Evolutionary conservation across 106 monocot genomes (phyloP).

Genomic region (Dioscorea alata): DNA sequence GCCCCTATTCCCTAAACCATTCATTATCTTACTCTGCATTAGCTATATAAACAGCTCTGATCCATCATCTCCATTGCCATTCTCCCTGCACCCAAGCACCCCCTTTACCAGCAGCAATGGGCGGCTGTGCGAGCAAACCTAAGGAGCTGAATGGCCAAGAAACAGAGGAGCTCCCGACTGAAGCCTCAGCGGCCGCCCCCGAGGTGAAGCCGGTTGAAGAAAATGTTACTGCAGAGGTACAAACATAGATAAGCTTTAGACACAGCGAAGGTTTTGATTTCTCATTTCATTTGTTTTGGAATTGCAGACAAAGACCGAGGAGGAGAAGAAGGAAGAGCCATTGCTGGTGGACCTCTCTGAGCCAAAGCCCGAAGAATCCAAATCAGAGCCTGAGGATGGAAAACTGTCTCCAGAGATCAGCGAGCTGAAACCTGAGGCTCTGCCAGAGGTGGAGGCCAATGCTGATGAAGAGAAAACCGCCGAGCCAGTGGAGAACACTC

Average conservation of each 20-base stretch:
- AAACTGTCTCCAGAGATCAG: conserved; percentile 14
- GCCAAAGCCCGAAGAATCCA: conserved; percentile 17
- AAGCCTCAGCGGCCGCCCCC: neutral
- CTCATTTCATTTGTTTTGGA: neutral
- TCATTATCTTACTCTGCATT: neutral
- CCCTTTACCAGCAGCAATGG: conserved; percentile 17
- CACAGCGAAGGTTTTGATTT: neutral
- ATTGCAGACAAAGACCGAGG: conserved; percentile 17
- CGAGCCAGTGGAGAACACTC: neutral
- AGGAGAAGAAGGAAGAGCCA: conserved; percentile 15
- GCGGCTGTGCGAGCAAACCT: conserved; percentile 34
- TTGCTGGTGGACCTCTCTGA: conserved; percentile 30
- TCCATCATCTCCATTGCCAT: neutral
- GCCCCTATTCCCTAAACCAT: neutral
- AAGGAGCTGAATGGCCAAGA: conserved; percentile 12
- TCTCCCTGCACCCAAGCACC: conserved; percentile 2
- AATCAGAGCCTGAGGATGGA: conserved; percentile 1
- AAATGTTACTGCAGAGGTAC: conserved; percentile 3
- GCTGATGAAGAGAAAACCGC: neutral
- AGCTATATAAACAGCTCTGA: neutral
- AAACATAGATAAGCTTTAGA: neutral
- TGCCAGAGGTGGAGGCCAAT: neutral
- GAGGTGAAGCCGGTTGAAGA: conserved; percentile 8
- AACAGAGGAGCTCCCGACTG: conserved; percentile 17
- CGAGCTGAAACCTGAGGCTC: conserved; percentile 16